These are phyloP conservation scores for Lumnitzera racemosa DNA, from an alignment of 345 rosid species.

Conservation along the genomic window DNA sequence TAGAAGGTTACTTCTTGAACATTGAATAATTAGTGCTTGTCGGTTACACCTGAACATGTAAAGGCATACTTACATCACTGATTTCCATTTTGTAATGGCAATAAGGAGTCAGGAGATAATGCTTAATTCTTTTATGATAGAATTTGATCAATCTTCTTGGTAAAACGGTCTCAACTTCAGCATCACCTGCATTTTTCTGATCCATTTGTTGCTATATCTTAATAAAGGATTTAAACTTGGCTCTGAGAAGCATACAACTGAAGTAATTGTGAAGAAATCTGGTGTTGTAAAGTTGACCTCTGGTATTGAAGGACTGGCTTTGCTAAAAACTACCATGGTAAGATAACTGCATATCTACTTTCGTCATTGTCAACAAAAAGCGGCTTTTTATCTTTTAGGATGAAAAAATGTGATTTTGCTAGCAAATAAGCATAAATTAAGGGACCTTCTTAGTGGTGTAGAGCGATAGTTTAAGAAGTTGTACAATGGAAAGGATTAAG, in stretches of 20 bases:
- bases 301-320: slow-evolving; percentile 62
- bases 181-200: not conserved
- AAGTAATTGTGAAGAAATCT: slow-evolving; percentile 58
- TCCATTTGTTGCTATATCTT: slow-evolving; percentile 1
- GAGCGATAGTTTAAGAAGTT: too few species aligned
- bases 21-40: too few species aligned
- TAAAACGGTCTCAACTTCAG: not conserved
- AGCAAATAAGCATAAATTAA: too few species aligned
- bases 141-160: too few species aligned
- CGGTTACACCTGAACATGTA: too few species aligned
- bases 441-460: too few species aligned
- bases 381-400: not conserved
- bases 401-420: not conserved
- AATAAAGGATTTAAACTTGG: slow-evolving; percentile 88
- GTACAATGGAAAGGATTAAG: too few species aligned
- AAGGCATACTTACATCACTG: too few species aligned
- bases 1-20: too few species aligned
- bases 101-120: not conserved
- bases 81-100: not conserved
- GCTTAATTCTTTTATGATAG: not conserved
- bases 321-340: slow-evolving; percentile 92
- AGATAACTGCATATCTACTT: slow-evolving; percentile 2
- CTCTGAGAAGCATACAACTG: slow-evolving; percentile 76
- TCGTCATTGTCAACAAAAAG: not conserved
- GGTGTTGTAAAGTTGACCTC: slow-evolving; percentile 59